These are phyloP conservation scores for Gentiana macrophylla DNA, from an alignment of 257 asterid species.

Conservation along the genomic window DNA sequence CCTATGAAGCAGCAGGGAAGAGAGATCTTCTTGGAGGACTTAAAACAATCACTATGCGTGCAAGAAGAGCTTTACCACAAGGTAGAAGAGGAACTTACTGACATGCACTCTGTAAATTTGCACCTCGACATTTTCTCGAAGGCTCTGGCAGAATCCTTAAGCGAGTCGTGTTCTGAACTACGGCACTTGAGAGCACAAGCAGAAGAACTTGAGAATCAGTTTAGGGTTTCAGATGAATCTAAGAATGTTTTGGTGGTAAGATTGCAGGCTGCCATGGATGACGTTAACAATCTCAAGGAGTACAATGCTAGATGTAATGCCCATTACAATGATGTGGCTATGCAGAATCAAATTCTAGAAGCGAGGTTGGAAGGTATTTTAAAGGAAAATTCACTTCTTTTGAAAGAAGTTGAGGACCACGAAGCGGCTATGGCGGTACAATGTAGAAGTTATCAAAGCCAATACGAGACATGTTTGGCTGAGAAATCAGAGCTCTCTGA, in stretches of 20 bases:
- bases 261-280: constrained; percentile 59
- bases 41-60: constrained; percentile 61
- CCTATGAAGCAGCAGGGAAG: constrained; percentile 48
- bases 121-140: constrained; percentile 74
- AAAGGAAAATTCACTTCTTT: constrained; percentile 43
- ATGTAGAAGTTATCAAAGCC: constrained; percentile 30
- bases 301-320: constrained; percentile 49
- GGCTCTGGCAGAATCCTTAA: constrained; percentile 43
- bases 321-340: constrained; percentile 44
- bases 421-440: constrained; percentile 29
- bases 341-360: constrained; percentile 59
- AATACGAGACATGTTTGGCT: constrained; percentile 50
- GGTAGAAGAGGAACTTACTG: constrained; percentile 76
- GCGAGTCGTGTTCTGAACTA: constrained; percentile 42
- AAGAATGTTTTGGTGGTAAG: constrained; percentile 46
- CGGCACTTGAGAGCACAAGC: constrained; percentile 26
- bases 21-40: constrained; percentile 67
- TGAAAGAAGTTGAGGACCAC: constrained; percentile 40
- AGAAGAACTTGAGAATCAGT: constrained; percentile 44
- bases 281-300: constrained; percentile 44
- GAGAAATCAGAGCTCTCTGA: constrained; percentile 56
- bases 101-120: constrained; percentile 59
- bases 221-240: constrained; percentile 47
- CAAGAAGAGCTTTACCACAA: constrained; percentile 76
- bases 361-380: constrained; percentile 36